phyloP scores from a whole-genome alignment of 441 rosid species.

The Pelargonium citronellum region DNA sequence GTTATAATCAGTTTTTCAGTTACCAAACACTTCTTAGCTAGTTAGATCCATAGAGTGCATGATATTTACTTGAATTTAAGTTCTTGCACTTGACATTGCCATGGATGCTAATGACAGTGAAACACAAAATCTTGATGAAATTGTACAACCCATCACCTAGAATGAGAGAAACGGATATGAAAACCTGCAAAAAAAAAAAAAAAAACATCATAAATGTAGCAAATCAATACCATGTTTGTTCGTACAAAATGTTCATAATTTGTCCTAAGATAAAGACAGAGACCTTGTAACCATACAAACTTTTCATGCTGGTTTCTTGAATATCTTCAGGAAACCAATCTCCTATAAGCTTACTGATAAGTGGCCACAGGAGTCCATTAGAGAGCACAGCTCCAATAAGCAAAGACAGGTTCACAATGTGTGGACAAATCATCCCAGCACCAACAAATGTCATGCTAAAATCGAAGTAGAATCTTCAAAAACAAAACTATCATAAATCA shows the following conservation, averaged over 20 bases:
- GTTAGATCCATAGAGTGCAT: neutral
- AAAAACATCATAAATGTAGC: neutral
- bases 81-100: constrained; percentile 27
- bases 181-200: constrained; percentile 48
- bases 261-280: neutral
- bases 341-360: constrained; percentile 55
- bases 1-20: no score
- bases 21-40: no score
- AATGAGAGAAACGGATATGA: constrained; percentile 71
- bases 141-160: constrained; percentile 93
- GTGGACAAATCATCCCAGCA: constrained; percentile 93
- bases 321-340: constrained; percentile 56
- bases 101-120: constrained; percentile 45
- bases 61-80: constrained; percentile 40
- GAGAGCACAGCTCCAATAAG: constrained; percentile 82
- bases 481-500: constrained; percentile 17
- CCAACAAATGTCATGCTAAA: constrained; percentile 80
- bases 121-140: constrained; percentile 63
- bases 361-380: constrained; percentile 91
- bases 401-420: constrained; percentile 72
- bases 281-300: constrained; percentile 83
- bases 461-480: constrained; percentile 78
- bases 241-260: neutral
- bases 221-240: neutral
- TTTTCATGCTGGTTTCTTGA: constrained; percentile 63